Evolutionary conservation across 305 asterid genomes (phyloP), one percentile per base, ranked within the genome.

Genomic region (Solanum chacoense): DNA sequence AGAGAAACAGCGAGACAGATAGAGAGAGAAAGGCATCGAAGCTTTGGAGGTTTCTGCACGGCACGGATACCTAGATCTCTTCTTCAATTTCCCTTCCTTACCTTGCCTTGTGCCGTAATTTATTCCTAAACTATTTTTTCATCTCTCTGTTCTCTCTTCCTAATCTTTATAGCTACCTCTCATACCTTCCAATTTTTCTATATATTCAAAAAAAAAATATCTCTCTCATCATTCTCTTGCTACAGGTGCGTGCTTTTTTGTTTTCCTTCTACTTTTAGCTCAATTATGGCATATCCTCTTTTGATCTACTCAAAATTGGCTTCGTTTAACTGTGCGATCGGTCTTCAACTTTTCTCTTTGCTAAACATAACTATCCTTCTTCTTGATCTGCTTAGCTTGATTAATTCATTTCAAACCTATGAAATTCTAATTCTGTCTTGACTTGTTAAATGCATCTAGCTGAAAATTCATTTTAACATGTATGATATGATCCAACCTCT

Each of bases 11-110:
- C 31, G 36, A 26, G 59, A 26, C 31, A 26, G 94, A 91, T 7
- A 92, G 95, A 92, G 94, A 94, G 94, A 94, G 95, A 91, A 94
- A 94, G 95, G 94, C 92, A 95, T 91, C 95, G 91, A 88, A 88
- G 94, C 76, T 91, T 91, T 91, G 95, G 90, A 94, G 95, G 94
- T 93, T 93, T 91, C 93, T 95, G 95, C 98, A 93, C 96, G 97
- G 95, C 98, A 95, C 94, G 93, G 95, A 93, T 93, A 90, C 95
- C 96, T 94, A 94, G 96, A 95, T 95, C 98, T 94, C 98, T 95
- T 91, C 95, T 92, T 89, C 94, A 92, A 92, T 94, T 93, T 91
- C 90, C 93, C 94, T 59, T 59, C 89, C 80, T 35, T 29, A 18
- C 92, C 94, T 94, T 94, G 95, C 94, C 98, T 94, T 95, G 91